phyloP scores from a whole-genome alignment of 441 rosid species.

The Gossypium aridum region DNA sequence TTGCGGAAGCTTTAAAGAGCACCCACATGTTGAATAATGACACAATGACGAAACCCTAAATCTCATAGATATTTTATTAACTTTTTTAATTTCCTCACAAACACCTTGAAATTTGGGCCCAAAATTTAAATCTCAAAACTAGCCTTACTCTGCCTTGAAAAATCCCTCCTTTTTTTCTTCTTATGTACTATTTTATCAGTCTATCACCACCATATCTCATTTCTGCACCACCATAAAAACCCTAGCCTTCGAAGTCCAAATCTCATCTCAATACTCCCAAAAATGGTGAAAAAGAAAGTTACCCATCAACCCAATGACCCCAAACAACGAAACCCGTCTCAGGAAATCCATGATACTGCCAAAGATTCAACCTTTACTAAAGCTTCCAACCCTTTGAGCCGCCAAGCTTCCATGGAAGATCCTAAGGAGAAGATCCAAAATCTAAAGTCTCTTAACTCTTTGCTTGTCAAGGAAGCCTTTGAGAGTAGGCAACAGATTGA shows the following conservation, averaged over 20 bases:
- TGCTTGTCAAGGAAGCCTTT: conserved; percentile 38
- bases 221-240: conserved; percentile 32
- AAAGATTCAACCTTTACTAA: background rate
- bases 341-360: conserved; percentile 7
- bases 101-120: background rate
- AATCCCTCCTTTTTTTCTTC: background rate
- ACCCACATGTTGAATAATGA: background rate
- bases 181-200: background rate
- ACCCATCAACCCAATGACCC: conserved; percentile 21
- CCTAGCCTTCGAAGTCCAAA: conserved; percentile 26
- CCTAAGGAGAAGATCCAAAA: conserved; percentile 31
- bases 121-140: conserved; percentile 2
- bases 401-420: conserved; percentile 26
- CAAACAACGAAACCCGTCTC: conserved; percentile 19
- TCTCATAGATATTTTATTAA: background rate
- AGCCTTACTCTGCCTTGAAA: background rate
- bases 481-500: conserved; percentile 48
- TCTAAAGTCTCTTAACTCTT: conserved; percentile 39
- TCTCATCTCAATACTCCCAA: conserved; percentile 11
- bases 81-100: background rate
- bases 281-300: conserved; percentile 57
- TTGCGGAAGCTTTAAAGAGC: background rate
- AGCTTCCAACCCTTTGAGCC: background rate
- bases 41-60: background rate
- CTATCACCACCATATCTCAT: background rate